Base-by-base conservation (phyloP, 768 basidiomycete genomes). In the Cantharellus cinnabarinus region DNA sequence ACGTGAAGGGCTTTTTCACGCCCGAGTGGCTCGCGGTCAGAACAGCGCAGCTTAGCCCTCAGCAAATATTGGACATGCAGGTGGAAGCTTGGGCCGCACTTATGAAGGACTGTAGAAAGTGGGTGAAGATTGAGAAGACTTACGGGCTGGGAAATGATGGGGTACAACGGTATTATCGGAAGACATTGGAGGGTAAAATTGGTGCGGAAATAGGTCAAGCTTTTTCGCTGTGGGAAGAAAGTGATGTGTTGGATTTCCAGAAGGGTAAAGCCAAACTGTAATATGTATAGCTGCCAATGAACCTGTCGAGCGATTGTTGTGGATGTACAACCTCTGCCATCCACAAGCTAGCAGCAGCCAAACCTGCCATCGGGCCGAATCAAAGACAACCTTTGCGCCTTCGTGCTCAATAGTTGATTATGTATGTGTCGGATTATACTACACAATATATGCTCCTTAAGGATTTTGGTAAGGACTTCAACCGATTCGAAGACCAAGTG, bases 401-500 rank as follows among this genome's bases (percentile, higher is more conserved):
- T 29, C 44, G 44, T 1, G 20, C 20, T 29, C 20, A 29, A 29
- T 29, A 29, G 20, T 29, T 48, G 29, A 48, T 29, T 10, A 48
- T 10, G 44, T 10, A 48, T 48, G 44, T 48, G 44, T 29, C 20
- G 44, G 44, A 48, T 48, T 48, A 48, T 10, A 29, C 29, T 29
- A 10, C 29, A 48, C 10, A 10, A 48, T 10, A 29, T 29, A 10
- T 10, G 10, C 29, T 29, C 44, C 44, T 10, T 48, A 10, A 48
- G 29, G 44, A 48, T 29, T 29, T 10, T 48, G 10, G 10, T 10
- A 10, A 48, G 14, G 52, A 10, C 15, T 50, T 74, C 69, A 94
- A 58, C 91, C 90, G 20, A 95, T 68, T 56, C 90, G 75, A 55
- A 97, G 64, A 5, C 93, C 93, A 38, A 97, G 72, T 0, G 73